A percentile compares a stretch with the other conserved stretches of the same genome.
phyloP scores from a whole-genome alignment of 2,329 filamentous ascomycete species.

The Fusarium bactridioides region DNA sequence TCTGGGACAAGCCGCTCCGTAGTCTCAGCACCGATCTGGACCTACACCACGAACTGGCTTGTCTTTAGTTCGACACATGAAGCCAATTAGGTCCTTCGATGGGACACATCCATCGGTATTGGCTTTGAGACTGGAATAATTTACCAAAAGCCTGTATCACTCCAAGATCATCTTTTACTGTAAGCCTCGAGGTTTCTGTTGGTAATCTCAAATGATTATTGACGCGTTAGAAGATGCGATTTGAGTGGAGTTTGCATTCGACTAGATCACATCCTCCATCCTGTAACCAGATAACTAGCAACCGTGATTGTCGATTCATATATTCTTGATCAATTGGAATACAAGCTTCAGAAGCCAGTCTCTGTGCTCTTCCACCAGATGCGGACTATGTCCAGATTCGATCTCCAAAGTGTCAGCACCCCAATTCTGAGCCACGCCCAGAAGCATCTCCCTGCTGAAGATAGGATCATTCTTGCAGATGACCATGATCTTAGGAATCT shows the following conservation, averaged over 20 bases:
- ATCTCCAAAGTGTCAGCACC: slow-evolving; percentile 10
- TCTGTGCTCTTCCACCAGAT: slow-evolving; percentile 5
- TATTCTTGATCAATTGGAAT: background rate
- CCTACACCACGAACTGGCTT: background rate
- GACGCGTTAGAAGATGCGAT: background rate
- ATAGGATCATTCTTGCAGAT: slow-evolving; percentile 12
- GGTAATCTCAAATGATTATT: background rate
- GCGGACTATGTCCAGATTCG: slow-evolving; percentile 29
- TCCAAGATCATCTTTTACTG: accelerated
- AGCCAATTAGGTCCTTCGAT: accelerated
- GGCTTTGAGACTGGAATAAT: background rate
- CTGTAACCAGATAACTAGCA: accelerated
- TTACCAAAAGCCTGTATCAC: background rate
- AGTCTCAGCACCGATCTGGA: background rate
- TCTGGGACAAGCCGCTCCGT: background rate
- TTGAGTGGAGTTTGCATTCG: background rate
- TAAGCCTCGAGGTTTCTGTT: accelerated
- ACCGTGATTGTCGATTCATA: accelerated
- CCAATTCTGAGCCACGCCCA: slow-evolving; percentile 7
- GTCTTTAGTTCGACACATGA: background rate
- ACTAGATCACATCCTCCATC: background rate
- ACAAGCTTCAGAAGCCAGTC: slow-evolving; percentile 13
- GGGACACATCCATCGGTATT: accelerated
- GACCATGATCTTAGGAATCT: slow-evolving; percentile 1
- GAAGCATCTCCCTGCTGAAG: background rate